A percentile compares a stretch with the other conserved stretches of the same genome.
Evolutionary conservation across 2,329 filamentous ascomycete species (phyloP).

Genomic region (Colletotrichum kahawae): DNA sequence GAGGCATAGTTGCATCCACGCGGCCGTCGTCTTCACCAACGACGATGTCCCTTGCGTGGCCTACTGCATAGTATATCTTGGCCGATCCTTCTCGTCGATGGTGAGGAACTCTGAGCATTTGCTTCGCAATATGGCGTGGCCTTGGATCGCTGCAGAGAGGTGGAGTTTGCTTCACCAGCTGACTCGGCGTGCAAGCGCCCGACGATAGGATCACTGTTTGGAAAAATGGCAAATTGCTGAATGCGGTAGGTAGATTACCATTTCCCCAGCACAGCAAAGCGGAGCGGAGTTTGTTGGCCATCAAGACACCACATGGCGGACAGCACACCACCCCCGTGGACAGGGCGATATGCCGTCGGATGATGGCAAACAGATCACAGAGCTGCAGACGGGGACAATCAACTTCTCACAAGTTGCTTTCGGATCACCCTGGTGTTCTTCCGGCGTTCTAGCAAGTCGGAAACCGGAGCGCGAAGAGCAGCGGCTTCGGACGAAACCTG

Average conservation of each 20-base stretch:
- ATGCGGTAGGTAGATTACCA: not conserved
- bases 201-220: not conserved
- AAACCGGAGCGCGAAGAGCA: not conserved
- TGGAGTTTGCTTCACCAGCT: not conserved
- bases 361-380: not conserved
- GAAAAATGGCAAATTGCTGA: not conserved
- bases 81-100: not conserved
- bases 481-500: not conserved
- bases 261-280: not conserved
- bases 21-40: not conserved
- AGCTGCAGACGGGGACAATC: conserved; percentile 5
- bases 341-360: not conserved
- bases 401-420: not conserved
- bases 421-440: not conserved
- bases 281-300: not conserved
- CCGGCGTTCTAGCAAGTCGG: not conserved
- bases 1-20: not conserved
- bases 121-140: conserved; percentile 10
- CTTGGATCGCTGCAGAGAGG: not conserved
- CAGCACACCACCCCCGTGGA: not conserved
- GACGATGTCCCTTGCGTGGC: not conserved
- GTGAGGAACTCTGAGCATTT: conserved; percentile 10
- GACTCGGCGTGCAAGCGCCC: not conserved
- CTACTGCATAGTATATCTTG: not conserved
- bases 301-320: not conserved